phyloP scores from a whole-genome alignment of 768 basidiomycete species.

The Rhizopogon sp. region DNA sequence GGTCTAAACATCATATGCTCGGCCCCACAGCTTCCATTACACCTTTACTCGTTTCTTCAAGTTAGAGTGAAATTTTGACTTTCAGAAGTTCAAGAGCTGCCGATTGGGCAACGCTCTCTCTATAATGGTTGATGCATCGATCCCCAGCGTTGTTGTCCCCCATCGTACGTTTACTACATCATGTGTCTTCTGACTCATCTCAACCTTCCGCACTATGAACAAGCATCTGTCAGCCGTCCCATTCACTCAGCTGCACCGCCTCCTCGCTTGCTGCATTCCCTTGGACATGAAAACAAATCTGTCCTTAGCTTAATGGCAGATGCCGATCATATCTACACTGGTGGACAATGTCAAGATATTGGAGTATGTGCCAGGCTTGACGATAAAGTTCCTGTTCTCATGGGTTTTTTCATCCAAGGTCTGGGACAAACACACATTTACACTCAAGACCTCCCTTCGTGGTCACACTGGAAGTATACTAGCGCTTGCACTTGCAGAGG shows the following conservation, averaged over 20 bases:
- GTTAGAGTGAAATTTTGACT: not conserved
- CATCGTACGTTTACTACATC: constrained; percentile 18
- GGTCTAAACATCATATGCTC: not conserved
- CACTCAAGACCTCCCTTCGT: constrained; percentile 58
- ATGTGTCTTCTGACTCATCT: not conserved
- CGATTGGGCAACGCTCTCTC: not conserved
- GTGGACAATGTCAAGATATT: constrained; percentile 75
- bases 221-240: constrained; percentile 59
- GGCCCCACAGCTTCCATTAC: not conserved
- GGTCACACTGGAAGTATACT: constrained; percentile 87
- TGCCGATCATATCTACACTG: constrained; percentile 71
- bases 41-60: not conserved
- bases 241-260: constrained; percentile 36
- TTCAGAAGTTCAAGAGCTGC: not conserved
- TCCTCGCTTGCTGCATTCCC: constrained; percentile 59
- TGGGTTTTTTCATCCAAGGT: constrained; percentile 47
- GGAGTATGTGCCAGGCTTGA: constrained; percentile 40
- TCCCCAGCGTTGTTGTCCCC: constrained; percentile 12
- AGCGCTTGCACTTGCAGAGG: constrained; percentile 68
- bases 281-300: constrained; percentile 66
- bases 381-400: not conserved
- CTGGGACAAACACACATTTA: constrained; percentile 74
- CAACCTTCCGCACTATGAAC: not conserved
- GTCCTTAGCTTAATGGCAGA: constrained; percentile 75
- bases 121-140: not conserved